phyloP scores from a whole-genome alignment of 2,329 filamentous ascomycete species.

The Colletotrichum cuscutae region DNA sequence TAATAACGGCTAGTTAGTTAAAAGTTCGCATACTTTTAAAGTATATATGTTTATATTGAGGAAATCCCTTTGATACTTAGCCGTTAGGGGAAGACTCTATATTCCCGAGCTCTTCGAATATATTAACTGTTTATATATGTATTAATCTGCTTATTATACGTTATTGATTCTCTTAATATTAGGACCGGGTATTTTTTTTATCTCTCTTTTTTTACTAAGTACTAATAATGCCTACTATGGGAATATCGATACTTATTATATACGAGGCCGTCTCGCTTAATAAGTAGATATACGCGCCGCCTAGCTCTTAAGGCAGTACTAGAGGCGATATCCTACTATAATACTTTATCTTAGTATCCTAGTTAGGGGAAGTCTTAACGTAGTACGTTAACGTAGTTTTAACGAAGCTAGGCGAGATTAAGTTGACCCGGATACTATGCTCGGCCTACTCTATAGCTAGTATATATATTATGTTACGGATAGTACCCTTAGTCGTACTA shows the following conservation, averaged over 20 bases:
- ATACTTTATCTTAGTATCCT: conserved; percentile 67
- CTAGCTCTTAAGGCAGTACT: conserved; percentile 63
- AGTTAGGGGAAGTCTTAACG: conserved; percentile 62
- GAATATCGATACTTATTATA: conserved; percentile 61
- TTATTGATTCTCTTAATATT: too few relatives aligned
- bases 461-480: conserved; percentile 51
- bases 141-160: too few relatives aligned
- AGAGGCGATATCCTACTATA: conserved; percentile 67
- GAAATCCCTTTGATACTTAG: too few relatives aligned
- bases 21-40: too few relatives aligned
- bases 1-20: too few relatives aligned
- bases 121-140: too few relatives aligned
- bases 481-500: conserved; percentile 55
- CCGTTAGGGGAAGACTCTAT: too few relatives aligned
- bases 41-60: too few relatives aligned
- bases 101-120: too few relatives aligned
- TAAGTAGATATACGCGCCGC: conserved; percentile 67
- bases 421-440: conserved; percentile 58
- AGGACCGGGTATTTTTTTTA: neutral
- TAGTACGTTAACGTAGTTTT: conserved; percentile 60
- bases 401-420: conserved; percentile 55
- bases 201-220: conserved; percentile 11
- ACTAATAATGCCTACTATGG: conserved; percentile 49
- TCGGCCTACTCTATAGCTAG: conserved; percentile 60
- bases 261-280: conserved; percentile 62